Evolutionary conservation across 139 green algal genomes (phyloP).

Genomic region (Desmodesmus armatus): DNA sequence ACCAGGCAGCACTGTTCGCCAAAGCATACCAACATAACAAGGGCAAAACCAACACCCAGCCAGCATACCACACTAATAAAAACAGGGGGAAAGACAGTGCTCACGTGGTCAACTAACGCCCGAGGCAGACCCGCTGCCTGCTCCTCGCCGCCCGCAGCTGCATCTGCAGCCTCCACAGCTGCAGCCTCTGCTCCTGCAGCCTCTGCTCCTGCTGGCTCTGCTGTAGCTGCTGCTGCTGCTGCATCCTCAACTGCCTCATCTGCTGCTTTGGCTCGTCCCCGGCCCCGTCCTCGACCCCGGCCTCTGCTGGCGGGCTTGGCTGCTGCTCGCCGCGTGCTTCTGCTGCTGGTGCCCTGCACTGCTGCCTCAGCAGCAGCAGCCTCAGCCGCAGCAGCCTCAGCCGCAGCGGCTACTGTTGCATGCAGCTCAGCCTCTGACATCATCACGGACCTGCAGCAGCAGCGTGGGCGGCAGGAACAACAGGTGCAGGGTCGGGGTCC

Average conservation of each 20-base stretch:
- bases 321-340: not conserved
- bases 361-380: not conserved
- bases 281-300: not conserved
- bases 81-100: too few relatives aligned
- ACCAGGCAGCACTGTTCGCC: too few relatives aligned
- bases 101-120: too few relatives aligned
- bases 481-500: too few relatives aligned
- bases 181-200: not conserved
- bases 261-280: not conserved
- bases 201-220: not conserved
- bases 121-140: too few relatives aligned
- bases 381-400: not conserved
- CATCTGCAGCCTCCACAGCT: too few relatives aligned
- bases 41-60: too few relatives aligned
- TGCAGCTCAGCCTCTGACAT: not conserved
- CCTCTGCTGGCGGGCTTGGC: not conserved
- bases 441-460: not conserved
- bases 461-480: not conserved
- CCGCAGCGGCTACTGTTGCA: not conserved
- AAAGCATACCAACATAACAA: too few relatives aligned
- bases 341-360: too few relatives aligned
- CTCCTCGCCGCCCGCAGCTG: too few relatives aligned
- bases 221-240: conserved; percentile 3
- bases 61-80: too few relatives aligned
- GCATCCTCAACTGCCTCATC: not conserved